Evolutionary conservation across 176 grass and related monocot species (phyloP).

Genomic region (Cocos nucifera): DNA sequence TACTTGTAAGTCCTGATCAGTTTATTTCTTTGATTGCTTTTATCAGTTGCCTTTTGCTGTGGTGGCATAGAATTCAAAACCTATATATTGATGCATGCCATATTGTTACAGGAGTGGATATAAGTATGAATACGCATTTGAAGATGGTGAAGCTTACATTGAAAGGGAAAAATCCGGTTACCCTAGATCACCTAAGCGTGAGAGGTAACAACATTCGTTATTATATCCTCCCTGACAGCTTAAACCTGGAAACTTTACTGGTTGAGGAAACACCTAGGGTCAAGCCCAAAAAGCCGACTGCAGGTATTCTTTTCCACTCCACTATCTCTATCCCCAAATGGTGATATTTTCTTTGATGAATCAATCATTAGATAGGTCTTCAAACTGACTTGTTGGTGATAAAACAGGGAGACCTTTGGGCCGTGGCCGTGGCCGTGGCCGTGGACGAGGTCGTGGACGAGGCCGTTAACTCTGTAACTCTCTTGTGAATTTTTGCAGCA

Average conservation of each 20-base stretch:
- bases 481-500: constrained; percentile 15
- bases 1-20: too few relatives aligned
- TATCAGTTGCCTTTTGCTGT: too few relatives aligned
- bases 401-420: constrained; percentile 63
- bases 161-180: constrained; percentile 86
- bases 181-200: constrained; percentile 79
- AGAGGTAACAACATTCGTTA: constrained; percentile 95
- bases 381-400: constrained; percentile 6
- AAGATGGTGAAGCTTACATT: constrained; percentile 87
- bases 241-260: constrained; percentile 81
- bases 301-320: constrained; percentile 33
- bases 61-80: too few relatives aligned
- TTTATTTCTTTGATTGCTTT: too few relatives aligned
- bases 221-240: constrained; percentile 88
- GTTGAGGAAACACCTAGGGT: constrained; percentile 83
- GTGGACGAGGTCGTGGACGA: constrained; percentile 61
- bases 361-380: not conserved
- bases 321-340: not conserved
- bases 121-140: constrained; percentile 90
- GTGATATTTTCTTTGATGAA: not conserved
- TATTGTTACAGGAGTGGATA: constrained; percentile 56
- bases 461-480: constrained; percentile 31
- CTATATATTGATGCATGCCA: too few relatives aligned
- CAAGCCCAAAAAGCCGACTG: constrained; percentile 72
- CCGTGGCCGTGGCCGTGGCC: constrained; percentile 65